phyloP scores from a whole-genome alignment of 805 yeast species.

The Yamadazyma kitorensis region DNA sequence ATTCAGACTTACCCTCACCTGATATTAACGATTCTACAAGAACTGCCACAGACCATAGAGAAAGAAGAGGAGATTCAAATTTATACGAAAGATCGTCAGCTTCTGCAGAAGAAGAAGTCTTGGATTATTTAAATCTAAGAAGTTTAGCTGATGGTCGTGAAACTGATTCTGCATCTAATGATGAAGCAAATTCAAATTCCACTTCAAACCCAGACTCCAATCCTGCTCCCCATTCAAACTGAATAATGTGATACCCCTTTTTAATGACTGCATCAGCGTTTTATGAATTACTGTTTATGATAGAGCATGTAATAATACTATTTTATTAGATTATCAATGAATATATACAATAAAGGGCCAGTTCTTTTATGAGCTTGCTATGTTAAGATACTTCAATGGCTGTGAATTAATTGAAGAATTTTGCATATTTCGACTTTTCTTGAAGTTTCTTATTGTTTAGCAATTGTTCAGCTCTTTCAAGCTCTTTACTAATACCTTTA shows the following conservation, averaged over 20 bases:
- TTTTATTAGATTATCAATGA: constrained; percentile 1
- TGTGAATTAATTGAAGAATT: constrained; percentile 58
- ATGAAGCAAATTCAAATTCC: no score
- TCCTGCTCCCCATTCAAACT: no score
- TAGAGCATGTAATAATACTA: no score
- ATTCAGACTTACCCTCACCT: no score
- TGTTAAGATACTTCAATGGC: no score
- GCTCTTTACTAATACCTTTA: constrained; percentile 43
- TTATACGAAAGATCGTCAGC: constrained; percentile 45
- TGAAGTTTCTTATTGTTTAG: constrained; percentile 44
- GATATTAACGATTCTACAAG: no score
- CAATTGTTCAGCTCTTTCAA: constrained; percentile 37
- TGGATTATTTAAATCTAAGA: constrained; percentile 28
- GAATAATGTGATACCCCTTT: no score
- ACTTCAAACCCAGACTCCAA: no score
- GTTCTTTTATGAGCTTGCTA: no score
- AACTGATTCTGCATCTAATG: constrained; percentile 6
- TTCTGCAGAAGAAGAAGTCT: constrained; percentile 14
- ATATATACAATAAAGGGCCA: no score
- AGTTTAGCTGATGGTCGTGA: constrained; percentile 20
- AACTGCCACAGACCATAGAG: background rate
- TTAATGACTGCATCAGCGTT: no score
- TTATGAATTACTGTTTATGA: no score
- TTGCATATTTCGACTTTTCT: constrained; percentile 56
- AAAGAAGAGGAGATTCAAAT: constrained; percentile 29